These are phyloP conservation scores for Boletus huronensis DNA, from an alignment of 768 basidiomycete genomes.

Conservation along the genomic window DNA sequence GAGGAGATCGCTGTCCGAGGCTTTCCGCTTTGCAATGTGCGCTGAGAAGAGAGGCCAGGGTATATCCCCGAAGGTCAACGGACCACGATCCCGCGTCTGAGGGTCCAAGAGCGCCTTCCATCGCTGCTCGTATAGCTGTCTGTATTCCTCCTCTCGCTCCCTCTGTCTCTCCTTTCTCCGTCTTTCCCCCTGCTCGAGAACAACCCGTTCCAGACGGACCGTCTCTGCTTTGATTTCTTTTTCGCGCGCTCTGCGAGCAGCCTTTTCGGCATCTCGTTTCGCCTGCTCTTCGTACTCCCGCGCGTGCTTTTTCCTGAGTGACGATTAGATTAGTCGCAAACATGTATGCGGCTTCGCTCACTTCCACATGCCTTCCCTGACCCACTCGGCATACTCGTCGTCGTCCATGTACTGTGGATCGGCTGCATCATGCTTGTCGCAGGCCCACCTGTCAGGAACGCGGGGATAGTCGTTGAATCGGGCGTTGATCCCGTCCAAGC, in stretches of 20 bases:
- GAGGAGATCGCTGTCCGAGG: slow-evolving; percentile 15
- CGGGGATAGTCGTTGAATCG: slow-evolving; percentile 66
- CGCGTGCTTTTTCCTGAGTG: slow-evolving; percentile 60
- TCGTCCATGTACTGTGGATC: slow-evolving; percentile 65
- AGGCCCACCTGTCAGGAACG: slow-evolving; percentile 66
- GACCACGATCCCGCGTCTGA: slow-evolving; percentile 18
- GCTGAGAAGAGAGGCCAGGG: slow-evolving; percentile 64
- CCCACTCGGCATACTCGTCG: slow-evolving; percentile 85
- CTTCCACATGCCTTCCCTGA: slow-evolving; percentile 84
- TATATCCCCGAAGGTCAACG: slow-evolving; percentile 54
- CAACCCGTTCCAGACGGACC: slow-evolving; percentile 44
- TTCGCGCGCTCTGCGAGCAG: slow-evolving; percentile 50
- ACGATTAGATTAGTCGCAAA: not conserved
- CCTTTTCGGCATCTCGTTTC: slow-evolving; percentile 50
- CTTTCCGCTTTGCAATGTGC: slow-evolving; percentile 17
- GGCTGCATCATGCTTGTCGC: slow-evolving; percentile 39
- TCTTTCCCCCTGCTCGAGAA: slow-evolving; percentile 49
- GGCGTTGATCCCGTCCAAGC: slow-evolving; percentile 59
- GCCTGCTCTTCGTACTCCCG: slow-evolving; percentile 62
- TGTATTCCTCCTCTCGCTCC: slow-evolving; percentile 41
- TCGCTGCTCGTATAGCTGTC: slow-evolving; percentile 51
- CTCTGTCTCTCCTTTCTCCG: slow-evolving; percentile 48
- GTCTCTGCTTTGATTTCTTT: slow-evolving; percentile 55
- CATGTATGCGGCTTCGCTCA: slow-evolving; percentile 31
- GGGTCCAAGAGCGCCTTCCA: slow-evolving; percentile 52